Evolutionary conservation across 257 asterid species (phyloP).

Genomic region (Solanum sparsipilum): DNA sequence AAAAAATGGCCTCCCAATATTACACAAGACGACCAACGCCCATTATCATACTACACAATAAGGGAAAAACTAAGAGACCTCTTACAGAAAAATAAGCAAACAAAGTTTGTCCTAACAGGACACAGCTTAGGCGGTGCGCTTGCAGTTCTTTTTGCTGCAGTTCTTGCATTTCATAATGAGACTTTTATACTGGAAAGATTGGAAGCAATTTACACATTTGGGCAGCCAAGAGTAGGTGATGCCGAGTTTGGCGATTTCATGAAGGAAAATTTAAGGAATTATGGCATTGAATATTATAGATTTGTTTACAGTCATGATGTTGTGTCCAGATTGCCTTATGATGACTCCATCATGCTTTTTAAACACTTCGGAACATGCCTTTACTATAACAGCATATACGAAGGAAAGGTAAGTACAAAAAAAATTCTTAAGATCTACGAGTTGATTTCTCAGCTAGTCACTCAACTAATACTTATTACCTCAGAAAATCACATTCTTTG

Average conservation of each 20-base stretch:
- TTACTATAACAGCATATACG: conserved; percentile 31
- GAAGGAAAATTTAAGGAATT: conserved; percentile 13
- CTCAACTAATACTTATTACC: not conserved
- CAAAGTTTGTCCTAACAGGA: conserved; percentile 41
- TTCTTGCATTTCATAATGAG: conserved; percentile 34
- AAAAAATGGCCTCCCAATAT: conserved; percentile 17
- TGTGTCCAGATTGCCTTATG: conserved; percentile 51
- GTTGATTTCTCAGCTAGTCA: not conserved
- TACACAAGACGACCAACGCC: not conserved
- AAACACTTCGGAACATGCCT: conserved; percentile 59
- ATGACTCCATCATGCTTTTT: conserved; percentile 21
- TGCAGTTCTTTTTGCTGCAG: conserved; percentile 41
- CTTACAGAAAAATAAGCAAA: not conserved
- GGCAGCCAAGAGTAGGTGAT: conserved; percentile 71
- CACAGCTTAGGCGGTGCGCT: conserved; percentile 77
- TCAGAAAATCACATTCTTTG: not conserved
- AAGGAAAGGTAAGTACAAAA: conserved; percentile 25
- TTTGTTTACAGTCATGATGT: conserved; percentile 51
- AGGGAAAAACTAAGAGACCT: conserved; percentile 14
- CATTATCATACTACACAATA: conserved; percentile 28
- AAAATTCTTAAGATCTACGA: too few species aligned
- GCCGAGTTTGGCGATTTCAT: conserved; percentile 32
- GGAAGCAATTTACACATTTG: conserved; percentile 50
- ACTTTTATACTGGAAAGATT: conserved; percentile 24
- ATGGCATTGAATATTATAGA: conserved; percentile 29